Percentiles rank a stretch among this genome's conserved stretches.
phyloP scores from a whole-genome alignment of 2,329 filamentous ascomycete genomes.

The Neospermospora avenae region DNA sequence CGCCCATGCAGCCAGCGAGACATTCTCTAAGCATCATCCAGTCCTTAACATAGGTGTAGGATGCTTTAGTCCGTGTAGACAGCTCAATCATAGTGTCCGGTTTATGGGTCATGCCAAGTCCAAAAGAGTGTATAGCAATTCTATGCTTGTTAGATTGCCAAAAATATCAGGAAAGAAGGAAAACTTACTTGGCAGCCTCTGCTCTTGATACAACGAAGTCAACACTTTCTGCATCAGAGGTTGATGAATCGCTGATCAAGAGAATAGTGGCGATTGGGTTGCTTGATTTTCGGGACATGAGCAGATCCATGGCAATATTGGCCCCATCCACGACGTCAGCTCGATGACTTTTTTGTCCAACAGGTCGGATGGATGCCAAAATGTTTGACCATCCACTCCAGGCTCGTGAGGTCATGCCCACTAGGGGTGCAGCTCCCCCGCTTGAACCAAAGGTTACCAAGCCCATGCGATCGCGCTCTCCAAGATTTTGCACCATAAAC shows the following conservation, averaged over 20 bases:
- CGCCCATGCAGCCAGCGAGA: constrained; percentile 85
- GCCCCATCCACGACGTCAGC: constrained; percentile 97
- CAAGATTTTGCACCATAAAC: constrained; percentile 86
- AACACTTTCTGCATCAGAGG: constrained; percentile 88
- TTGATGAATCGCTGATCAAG: constrained; percentile 95
- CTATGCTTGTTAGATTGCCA: constrained; percentile 41
- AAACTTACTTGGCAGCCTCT: constrained; percentile 86
- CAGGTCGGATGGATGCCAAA: constrained; percentile 81
- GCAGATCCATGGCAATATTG: constrained; percentile 95
- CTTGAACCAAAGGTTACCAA: constrained; percentile 96
- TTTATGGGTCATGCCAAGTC: constrained; percentile 93
- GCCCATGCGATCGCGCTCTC: constrained; percentile 93
- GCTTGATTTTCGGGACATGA: constrained; percentile 96
- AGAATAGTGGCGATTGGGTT: constrained; percentile 95
- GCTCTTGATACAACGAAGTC: constrained; percentile 97
- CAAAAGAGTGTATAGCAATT: constrained; percentile 95
- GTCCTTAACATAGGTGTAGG: constrained; percentile 97
- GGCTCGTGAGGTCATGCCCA: constrained; percentile 96
- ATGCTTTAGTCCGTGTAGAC: constrained; percentile 91
- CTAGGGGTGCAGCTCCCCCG: constrained; percentile 85
- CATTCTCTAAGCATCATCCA: constrained; percentile 99
- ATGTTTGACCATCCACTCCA: constrained; percentile 92
- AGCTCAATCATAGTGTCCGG: constrained; percentile 98
- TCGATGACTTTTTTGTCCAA: constrained; percentile 93
- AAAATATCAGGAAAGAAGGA: background rate